These are phyloP conservation scores for Tetrapisispora pingtungensis DNA, from an alignment of 805 yeast genomes.

Conservation along the genomic window DNA sequence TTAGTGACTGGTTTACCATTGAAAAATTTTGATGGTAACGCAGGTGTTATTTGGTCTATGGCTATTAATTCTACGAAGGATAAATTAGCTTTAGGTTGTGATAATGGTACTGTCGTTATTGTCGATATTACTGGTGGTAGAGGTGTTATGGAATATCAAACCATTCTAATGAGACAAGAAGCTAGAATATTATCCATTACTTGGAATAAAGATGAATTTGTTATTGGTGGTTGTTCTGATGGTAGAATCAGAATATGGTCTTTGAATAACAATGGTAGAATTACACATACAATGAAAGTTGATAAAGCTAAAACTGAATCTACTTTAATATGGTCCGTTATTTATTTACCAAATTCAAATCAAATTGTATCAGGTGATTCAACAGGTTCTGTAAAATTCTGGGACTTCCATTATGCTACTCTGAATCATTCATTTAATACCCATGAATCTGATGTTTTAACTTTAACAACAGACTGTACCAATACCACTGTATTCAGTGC, in stretches of 20 bases:
- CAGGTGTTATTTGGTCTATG: slow-evolving; percentile 90
- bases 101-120: slow-evolving; percentile 82
- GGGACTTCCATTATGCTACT: slow-evolving; percentile 77
- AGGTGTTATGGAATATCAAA: slow-evolving; percentile 70
- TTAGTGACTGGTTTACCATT: slow-evolving; percentile 60
- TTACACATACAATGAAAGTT: slow-evolving; percentile 80
- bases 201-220: slow-evolving; percentile 56
- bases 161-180: slow-evolving; percentile 72
- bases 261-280: slow-evolving; percentile 43
- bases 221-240: slow-evolving; percentile 94
- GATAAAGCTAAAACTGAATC: slow-evolving; percentile 73
- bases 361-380: slow-evolving; percentile 95
- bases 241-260: slow-evolving; percentile 85
- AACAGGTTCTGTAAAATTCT: slow-evolving; percentile 84
- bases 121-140: slow-evolving; percentile 78
- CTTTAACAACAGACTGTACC: slow-evolving; percentile 48
- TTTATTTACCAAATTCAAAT: slow-evolving; percentile 47
- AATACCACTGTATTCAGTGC: slow-evolving; percentile 70
- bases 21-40: slow-evolving; percentile 75
- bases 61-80: slow-evolving; percentile 51
- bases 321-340: slow-evolving; percentile 84
- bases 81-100: slow-evolving; percentile 83
- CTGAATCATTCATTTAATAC: slow-evolving; percentile 69
- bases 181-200: slow-evolving; percentile 68
- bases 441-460: slow-evolving; percentile 87